Base-by-base conservation (phyloP, 352 stramenopile genomes). In the Phytophthora pluvialis region DNA sequence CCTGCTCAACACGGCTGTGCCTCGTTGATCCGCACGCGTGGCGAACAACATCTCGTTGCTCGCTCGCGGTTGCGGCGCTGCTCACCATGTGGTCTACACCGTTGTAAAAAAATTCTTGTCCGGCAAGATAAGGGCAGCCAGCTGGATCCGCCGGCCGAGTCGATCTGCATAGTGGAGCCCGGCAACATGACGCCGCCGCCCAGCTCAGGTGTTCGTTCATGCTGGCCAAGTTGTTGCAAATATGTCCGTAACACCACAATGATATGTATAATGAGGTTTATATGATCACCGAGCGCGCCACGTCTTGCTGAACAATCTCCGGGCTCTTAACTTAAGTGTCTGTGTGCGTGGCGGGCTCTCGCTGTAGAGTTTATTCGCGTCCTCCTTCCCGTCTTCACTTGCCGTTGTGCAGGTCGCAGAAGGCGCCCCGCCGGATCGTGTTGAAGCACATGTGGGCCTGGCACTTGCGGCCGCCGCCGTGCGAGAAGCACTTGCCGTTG, bases 401-500 rank as follows among this genome's bases (percentile, higher is more conserved):
- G 54, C 65, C 64, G 42, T 75, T 80, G 62, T 87, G 78, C 45
- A 67, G 35, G 36, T 90, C 81, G 51, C 84, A 93, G 62, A 76
- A 88, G 12, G 72, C 73, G 16, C 84, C 82, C 33, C 83, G 73
- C 31, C 84, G 82, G 47, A 90, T 89, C 33, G 74, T 91, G 36
- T 73, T 80, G n/a, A 82, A 70, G 72, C 85, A 93, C 62, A 80
- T 75, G 31, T 76, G 69, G 3, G 78, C 70, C 51, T 92, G 79
- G 67, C 85, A 93, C 43, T 83, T 83, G 61, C 83, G 83, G 52
- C 86, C 83, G 40, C 84, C 86, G 15, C 86, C 83, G 60, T 93
- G 86, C 1, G 80, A 84, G 32, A 91, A 91, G 75, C 86, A 94
- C 66, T 90, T 90, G 70, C 86, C 86, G 45, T 91, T 93, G 55